Percentiles rank a stretch among this genome's conserved stretches.
phyloP scores from a whole-genome alignment of 192 early-diverging fungal species.

The Kappamyces sp. region DNA sequence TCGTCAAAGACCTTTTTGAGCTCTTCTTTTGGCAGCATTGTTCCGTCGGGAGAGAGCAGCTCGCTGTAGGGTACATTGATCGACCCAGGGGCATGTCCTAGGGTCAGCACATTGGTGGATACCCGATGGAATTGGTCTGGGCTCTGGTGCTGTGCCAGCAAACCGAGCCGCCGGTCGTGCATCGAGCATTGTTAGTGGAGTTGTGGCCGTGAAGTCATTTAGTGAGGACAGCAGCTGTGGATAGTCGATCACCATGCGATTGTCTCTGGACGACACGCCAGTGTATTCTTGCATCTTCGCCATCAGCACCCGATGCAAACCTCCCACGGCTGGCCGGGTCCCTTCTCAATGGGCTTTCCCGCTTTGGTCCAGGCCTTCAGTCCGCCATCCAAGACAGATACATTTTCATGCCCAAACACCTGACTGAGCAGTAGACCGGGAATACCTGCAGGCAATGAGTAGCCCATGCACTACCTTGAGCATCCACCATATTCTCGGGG shows the following conservation, averaged over 20 bases:
- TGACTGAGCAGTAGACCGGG: conserved; percentile 20
- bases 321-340: conserved; percentile 14
- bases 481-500: conserved; percentile 89
- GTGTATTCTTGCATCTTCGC: neutral
- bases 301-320: conserved; percentile 23
- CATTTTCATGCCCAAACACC: conserved; percentile 85
- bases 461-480: conserved; percentile 56
- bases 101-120: neutral
- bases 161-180: conserved; percentile 46
- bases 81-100: conserved; percentile 76
- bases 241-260: conserved; percentile 32
- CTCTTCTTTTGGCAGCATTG: conserved; percentile 45
- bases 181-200: conserved; percentile 30
- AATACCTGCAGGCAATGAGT: neutral
- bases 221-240: conserved; percentile 21
- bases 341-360: conserved; percentile 43
- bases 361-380: conserved; percentile 69
- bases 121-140: conserved; percentile 59
- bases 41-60: conserved; percentile 48
- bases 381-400: conserved; percentile 87
- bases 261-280: neutral
- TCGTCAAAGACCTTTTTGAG: conserved; percentile 45
- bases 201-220: conserved; percentile 27
- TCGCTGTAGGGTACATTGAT: conserved; percentile 68
- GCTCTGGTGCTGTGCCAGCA: conserved; percentile 69